Percentiles rank a stretch among this genome's conserved stretches.
Evolutionary conservation across 106 monocot genomes (phyloP).

Genomic region (Dioscorea alata): DNA sequence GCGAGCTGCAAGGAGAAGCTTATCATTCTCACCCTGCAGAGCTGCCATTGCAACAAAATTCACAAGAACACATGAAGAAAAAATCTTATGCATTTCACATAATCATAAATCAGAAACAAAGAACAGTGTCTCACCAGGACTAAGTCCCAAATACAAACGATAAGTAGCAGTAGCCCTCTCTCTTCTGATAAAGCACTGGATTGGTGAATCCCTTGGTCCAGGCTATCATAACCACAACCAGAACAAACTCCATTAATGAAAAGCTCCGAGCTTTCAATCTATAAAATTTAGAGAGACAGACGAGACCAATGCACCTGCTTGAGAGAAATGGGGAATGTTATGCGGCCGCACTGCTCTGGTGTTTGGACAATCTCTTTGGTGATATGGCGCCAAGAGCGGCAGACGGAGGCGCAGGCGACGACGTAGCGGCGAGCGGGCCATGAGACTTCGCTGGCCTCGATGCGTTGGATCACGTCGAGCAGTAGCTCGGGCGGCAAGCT

Average conservation of each 20-base stretch:
- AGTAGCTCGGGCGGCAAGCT: conserved; percentile 72
- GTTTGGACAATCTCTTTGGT: conserved; percentile 29
- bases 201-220: conserved; percentile 35
- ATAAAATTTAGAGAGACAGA: background rate
- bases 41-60: conserved; percentile 6
- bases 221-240: conserved; percentile 17
- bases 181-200: conserved; percentile 56
- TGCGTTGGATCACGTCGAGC: conserved; percentile 41
- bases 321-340: conserved; percentile 79
- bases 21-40: conserved; percentile 25
- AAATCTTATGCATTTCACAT: background rate
- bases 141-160: background rate
- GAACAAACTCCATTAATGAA: conserved; percentile 1
- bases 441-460: conserved; percentile 52
- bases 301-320: conserved; percentile 51
- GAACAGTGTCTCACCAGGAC: background rate
- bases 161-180: background rate
- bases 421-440: conserved; percentile 77
- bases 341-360: conserved; percentile 34
- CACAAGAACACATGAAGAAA: background rate
- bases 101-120: too few species aligned
- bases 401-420: conserved; percentile 75
- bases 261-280: background rate
- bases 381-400: conserved; percentile 66
- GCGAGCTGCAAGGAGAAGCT: conserved; percentile 32